Percentiles rank a stretch among this genome's conserved stretches.
Conservation (phyloP, 2,329 filamentous ascomycete genomes). For the Pseudogymnoascus sp. region DNA sequence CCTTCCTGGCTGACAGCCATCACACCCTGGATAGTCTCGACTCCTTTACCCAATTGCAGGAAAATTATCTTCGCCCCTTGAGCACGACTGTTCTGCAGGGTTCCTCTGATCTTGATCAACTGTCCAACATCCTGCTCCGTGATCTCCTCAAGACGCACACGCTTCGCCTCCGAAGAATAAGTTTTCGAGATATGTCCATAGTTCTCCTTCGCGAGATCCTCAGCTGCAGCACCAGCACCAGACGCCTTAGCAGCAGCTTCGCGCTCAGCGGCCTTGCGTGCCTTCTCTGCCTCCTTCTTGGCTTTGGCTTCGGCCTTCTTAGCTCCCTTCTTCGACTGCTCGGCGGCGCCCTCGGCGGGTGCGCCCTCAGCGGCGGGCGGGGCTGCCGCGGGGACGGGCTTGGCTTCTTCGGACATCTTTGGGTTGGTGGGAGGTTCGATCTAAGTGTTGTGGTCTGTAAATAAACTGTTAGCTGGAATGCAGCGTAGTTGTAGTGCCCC, state of each 20-base stretch:
- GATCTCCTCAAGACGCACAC: constrained; percentile 56
- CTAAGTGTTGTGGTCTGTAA: not conserved
- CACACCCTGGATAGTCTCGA: constrained; percentile 77
- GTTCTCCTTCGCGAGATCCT: constrained; percentile 65
- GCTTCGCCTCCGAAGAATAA: constrained; percentile 46
- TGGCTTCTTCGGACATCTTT: constrained; percentile 6
- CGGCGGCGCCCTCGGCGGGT: constrained; percentile 12
- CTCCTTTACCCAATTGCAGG: constrained; percentile 69
- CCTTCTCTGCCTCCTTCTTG: constrained; percentile 80
- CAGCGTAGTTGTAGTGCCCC: not conserved
- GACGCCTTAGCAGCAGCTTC: constrained; percentile 63
- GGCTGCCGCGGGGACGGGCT: not conserved
- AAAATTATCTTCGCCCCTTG: constrained; percentile 91
- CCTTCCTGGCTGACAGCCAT: constrained; percentile 59
- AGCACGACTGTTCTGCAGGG: constrained; percentile 72
- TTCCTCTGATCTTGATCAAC: constrained; percentile 67
- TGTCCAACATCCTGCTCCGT: constrained; percentile 58
- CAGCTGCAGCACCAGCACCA: constrained; percentile 50
- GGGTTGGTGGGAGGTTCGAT: not conserved
- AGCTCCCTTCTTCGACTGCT: constrained; percentile 63
- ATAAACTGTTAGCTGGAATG: not conserved
- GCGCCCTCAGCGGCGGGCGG: constrained; percentile 9
- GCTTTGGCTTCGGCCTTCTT: constrained; percentile 84
- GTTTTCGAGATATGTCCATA: constrained; percentile 65
- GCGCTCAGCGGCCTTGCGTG: constrained; percentile 62